phyloP scores from a whole-genome alignment of 805 yeast species.

The Schwanniomyces pseudopolymorphus region DNA sequence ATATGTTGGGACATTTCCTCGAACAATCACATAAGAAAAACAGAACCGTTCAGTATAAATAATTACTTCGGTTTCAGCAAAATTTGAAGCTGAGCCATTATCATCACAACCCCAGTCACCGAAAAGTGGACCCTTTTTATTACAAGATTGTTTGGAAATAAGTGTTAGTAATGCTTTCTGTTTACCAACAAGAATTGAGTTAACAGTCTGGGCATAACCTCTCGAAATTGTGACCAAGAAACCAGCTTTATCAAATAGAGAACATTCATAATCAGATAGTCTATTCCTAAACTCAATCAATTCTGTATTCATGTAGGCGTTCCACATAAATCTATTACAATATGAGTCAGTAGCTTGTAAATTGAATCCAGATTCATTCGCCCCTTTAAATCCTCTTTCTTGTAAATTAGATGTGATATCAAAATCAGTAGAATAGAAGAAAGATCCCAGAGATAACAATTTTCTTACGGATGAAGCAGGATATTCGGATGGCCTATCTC shows the following conservation, averaged over 20 bases:
- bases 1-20: constrained; percentile 57
- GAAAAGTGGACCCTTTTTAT: constrained; percentile 47
- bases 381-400: constrained; percentile 35
- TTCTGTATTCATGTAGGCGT: constrained; percentile 45
- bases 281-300: constrained; percentile 47
- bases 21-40: constrained; percentile 44
- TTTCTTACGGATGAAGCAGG: constrained; percentile 48
- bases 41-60: constrained; percentile 41
- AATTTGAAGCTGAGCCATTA: constrained; percentile 52
- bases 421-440: constrained; percentile 48
- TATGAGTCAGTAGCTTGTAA: constrained; percentile 38
- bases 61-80: constrained; percentile 52
- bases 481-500: constrained; percentile 14
- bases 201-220: constrained; percentile 51
- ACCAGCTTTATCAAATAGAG: constrained; percentile 44
- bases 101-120: constrained; percentile 63
- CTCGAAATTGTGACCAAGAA: constrained; percentile 49
- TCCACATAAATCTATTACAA: constrained; percentile 52
- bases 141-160: constrained; percentile 52
- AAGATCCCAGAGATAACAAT: constrained; percentile 46
- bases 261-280: constrained; percentile 39
- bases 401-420: constrained; percentile 47
- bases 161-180: constrained; percentile 45
- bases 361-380: constrained; percentile 10
- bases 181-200: constrained; percentile 26